These are phyloP conservation scores for Aspergillus avenaceus DNA, from an alignment of 495 filamentous ascomycete genomes.

Conservation along the genomic window DNA sequence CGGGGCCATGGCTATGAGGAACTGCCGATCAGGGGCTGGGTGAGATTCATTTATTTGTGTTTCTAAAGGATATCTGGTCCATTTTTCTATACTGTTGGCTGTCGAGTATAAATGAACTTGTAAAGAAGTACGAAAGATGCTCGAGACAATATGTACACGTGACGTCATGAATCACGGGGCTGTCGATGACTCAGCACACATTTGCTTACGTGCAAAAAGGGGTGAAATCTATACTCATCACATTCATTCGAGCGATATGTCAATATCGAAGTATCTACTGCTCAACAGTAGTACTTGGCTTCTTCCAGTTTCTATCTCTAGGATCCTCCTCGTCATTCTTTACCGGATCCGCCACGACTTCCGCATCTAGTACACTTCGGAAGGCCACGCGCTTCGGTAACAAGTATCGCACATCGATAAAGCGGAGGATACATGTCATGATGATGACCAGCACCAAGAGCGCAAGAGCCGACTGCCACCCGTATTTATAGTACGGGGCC, in stretches of 20 bases:
- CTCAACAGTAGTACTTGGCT: neutral
- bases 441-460: slow-evolving; percentile 26
- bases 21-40: neutral
- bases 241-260: too few species aligned
- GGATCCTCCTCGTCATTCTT: neutral
- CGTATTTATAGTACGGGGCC: slow-evolving; percentile 27
- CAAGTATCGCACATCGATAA: slow-evolving; percentile 25
- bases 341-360: slow-evolving; percentile 12
- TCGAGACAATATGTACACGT: too few species aligned
- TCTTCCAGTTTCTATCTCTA: neutral
- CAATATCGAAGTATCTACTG: too few species aligned
- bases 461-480: slow-evolving; percentile 26
- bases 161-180: too few species aligned
- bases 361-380: slow-evolving; percentile 12
- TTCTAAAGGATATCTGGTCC: too few species aligned
- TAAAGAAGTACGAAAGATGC: too few species aligned
- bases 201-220: too few species aligned
- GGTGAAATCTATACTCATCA: too few species aligned
- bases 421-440: slow-evolving; percentile 24
- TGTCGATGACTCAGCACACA: too few species aligned
- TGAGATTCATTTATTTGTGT: neutral
- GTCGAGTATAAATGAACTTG: too few species aligned
- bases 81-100: too few species aligned
- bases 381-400: slow-evolving; percentile 24
- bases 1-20: too few species aligned